Evolutionary conservation across 73 alveolate genomes (phyloP).

Genomic region (Chromera velia): DNA sequence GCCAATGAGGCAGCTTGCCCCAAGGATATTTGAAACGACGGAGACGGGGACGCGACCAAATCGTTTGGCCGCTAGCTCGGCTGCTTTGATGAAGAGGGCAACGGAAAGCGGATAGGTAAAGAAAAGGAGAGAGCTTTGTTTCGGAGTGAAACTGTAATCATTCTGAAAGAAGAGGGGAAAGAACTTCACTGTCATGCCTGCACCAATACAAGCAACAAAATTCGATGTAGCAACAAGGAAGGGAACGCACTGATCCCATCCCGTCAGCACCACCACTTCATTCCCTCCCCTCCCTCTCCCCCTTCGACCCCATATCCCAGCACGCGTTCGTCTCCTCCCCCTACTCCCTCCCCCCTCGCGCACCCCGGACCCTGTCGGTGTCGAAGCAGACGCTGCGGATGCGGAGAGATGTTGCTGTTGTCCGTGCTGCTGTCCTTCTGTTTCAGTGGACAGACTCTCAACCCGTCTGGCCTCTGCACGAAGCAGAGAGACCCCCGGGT

Average conservation of each 20-base stretch:
- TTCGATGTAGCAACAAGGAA: neutral
- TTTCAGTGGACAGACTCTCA: too few relatives aligned
- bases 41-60: neutral
- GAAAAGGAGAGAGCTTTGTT: neutral
- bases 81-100: neutral
- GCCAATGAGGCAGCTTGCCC: neutral
- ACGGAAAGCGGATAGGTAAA: neutral
- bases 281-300: too few relatives aligned
- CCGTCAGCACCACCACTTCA: too few relatives aligned
- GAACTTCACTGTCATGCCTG: neutral
- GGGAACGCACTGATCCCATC: neutral
- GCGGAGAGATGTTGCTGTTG: too few relatives aligned
- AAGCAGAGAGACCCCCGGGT: too few relatives aligned
- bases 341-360: neutral
- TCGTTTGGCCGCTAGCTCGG: neutral
- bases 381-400: too few relatives aligned
- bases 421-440: too few relatives aligned
- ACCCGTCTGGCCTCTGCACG: too few relatives aligned
- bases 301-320: too few relatives aligned
- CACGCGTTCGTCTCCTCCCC: neutral
- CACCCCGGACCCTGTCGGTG: neutral
- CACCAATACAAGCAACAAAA: neutral
- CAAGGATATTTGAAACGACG: neutral
- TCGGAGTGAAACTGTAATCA: neutral
- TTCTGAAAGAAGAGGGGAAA: neutral